Base-by-base conservation (phyloP, 2,329 filamentous ascomycete genomes). In the Amphichorda felina region DNA sequence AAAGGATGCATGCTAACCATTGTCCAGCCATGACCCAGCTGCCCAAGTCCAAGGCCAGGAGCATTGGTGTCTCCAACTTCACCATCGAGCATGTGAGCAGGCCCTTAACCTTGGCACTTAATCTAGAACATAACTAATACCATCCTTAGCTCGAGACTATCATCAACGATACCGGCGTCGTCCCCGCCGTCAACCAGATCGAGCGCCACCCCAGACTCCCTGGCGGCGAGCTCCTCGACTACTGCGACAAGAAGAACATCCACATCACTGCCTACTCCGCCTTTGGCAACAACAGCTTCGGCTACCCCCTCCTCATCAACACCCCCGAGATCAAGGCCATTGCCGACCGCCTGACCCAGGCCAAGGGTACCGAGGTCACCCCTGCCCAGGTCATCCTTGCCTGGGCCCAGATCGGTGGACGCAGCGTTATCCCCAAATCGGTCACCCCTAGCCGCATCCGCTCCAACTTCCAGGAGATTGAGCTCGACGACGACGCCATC, bases 1-100 rank as follows among this genome's bases (percentile, higher is more conserved):
- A 14, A 2, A 33, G n/a, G 9, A 33, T 9, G 10, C 30, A 14
- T 22, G 8, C 31, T 33, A 14, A 33, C 31, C 14, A 4, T 6
- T 24, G 18, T 15, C 17, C 24, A 58, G 61, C 61, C 36, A 49
- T 75, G 50, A 71, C 70, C 41, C 60, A 72, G 56, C 68, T 79
- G 13, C 68, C 70, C 40, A 72, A 66, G 45, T 64, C 60, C 44
- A 80, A 80, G 55, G 72, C 70, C 43, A 69, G 68, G 53, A 74
- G 78, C 58, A 74, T 83, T 45, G 79, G 79, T 51, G 77, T 85
- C 43, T 82, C 78, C 55, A 85, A 85, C 67, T 84, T 82, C 50
- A 70, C 65, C 50, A 72, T 81, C 52, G 68, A 70, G 55, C 56
- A 61, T 44, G 55, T 55, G 50, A 25, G 53, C 44, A 14, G 2